Conservation (phyloP, 768 basidiomycete genomes). For the Serendipita vermifera region DNA sequence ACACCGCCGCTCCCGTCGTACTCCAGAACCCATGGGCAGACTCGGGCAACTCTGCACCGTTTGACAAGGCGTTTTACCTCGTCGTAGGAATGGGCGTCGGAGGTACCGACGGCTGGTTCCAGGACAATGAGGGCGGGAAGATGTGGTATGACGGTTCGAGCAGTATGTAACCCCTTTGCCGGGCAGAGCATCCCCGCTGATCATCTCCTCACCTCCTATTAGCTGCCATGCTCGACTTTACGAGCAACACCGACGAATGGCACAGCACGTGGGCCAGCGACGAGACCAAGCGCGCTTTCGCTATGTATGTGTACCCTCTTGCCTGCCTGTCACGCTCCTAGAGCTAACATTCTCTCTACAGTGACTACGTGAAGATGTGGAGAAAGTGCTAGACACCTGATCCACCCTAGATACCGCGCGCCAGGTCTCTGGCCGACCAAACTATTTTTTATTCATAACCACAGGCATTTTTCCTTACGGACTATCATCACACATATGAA, state of each 20-base stretch:
- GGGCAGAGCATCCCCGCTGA: background rate
- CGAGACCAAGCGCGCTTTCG: background rate
- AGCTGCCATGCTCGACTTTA: background rate
- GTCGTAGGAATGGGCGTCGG: slow-evolving; percentile 71
- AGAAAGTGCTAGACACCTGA: background rate
- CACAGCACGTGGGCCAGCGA: background rate
- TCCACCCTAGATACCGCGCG: background rate
- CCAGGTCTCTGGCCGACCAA: background rate
- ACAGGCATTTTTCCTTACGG: background rate
- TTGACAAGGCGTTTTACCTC: slow-evolving; percentile 80
- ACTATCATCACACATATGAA: background rate
- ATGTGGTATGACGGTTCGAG: slow-evolving; percentile 59
- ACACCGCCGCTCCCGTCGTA: slow-evolving; percentile 42
- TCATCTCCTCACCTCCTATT: background rate
- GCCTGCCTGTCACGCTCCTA: background rate
- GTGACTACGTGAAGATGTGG: slow-evolving; percentile 2
- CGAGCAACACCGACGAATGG: background rate
- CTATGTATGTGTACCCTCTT: background rate
- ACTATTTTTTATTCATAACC: background rate
- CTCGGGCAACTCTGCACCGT: slow-evolving; percentile 62
- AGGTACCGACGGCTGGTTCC: slow-evolving; percentile 82
- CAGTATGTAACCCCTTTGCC: slow-evolving; percentile 25
- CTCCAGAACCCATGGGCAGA: slow-evolving; percentile 65
- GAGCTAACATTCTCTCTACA: background rate
- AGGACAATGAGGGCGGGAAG: slow-evolving; percentile 68